Conservation (phyloP, 176 grass and related monocot genomes). For the Oropetium thomaeum region DNA sequence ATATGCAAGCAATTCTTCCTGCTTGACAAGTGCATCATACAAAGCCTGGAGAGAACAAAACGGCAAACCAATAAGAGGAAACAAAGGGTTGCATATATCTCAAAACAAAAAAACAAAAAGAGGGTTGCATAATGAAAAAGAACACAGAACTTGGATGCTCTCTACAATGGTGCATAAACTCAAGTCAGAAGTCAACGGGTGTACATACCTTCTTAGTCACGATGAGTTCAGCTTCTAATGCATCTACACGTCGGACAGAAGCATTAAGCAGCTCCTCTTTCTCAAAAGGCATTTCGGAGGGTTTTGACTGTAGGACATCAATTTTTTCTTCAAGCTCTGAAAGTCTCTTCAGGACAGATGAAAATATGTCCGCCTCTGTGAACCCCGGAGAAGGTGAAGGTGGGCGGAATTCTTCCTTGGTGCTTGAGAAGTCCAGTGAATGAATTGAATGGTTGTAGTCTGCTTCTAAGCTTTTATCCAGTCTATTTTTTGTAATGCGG, state of each 20-base stretch:
- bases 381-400: constrained; percentile 59
- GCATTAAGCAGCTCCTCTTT: constrained; percentile 78
- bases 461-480: constrained; percentile 2
- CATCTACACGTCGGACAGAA: constrained; percentile 60
- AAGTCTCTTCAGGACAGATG: constrained; percentile 46
- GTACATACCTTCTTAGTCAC: constrained; percentile 60
- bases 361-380: constrained; percentile 40
- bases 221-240: constrained; percentile 70
- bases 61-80: background rate
- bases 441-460: background rate
- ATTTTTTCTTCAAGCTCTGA: constrained; percentile 60
- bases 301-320: constrained; percentile 50
- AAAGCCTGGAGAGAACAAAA: constrained; percentile 35
- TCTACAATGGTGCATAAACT: background rate
- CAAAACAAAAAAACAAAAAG: no score
- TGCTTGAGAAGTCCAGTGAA: constrained; percentile 12
- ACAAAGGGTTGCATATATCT: background rate
- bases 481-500: constrained; percentile 26
- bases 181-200: background rate
- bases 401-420: constrained; percentile 45
- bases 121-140: background rate
- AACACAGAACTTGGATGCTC: background rate
- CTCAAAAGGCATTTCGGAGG: constrained; percentile 66
- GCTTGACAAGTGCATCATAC: constrained; percentile 55
- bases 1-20: constrained; percentile 59